Base-by-base conservation (phyloP, 2,329 filamentous ascomycete genomes). In the Aspergillus costaricaensis region DNA sequence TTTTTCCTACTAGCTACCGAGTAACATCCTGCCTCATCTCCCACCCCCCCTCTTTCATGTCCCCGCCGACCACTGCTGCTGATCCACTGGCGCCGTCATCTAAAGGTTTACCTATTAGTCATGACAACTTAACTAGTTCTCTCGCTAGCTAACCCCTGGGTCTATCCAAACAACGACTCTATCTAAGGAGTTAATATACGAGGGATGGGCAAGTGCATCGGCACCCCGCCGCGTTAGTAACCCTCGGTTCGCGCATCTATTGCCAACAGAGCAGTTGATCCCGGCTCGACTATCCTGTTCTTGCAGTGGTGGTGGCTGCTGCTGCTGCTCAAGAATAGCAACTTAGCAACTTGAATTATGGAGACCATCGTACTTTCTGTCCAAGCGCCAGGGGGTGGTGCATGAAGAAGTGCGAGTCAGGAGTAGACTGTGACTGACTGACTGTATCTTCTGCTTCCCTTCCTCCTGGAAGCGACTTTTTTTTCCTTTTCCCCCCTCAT, bases 221-320 rank as follows among this genome's bases (percentile, higher is more conserved):
- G 53, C 50, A 32, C 53, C 51, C 48, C 39, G 15, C 57, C 38
- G 38, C 32, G 32, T 49, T 58, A 27, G 44, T 56, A 15, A 30
- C 47, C 47, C 25, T 50, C 47, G 47, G 23, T 21, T 43, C 52
- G 27, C 43, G 53, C 36, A 23, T 53, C 49, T 60, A 38, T 50
- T 58, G 55, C 51, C 60, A 52, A 49, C 57, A 51, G 58, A 56
- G 56, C 56, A 58, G 58, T 61, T 52, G 56, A 65, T 63, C 60
- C 57, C 49, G 55, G 52, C 60, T 36, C 51, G 39, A 51, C 61
- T 53, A 57, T 58, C 48, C 55, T 62, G 52, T 49, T 57, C 55
- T 23, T 57, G 47, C 15, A 41, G 30, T 59, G 52, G 62, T 59
- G 52, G 62, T 65, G 61, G 63, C 59, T 60, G 59, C 57, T 36